Base-by-base conservation (phyloP, 208 protist species). In the Acanthamoeba divionensis region DNA sequence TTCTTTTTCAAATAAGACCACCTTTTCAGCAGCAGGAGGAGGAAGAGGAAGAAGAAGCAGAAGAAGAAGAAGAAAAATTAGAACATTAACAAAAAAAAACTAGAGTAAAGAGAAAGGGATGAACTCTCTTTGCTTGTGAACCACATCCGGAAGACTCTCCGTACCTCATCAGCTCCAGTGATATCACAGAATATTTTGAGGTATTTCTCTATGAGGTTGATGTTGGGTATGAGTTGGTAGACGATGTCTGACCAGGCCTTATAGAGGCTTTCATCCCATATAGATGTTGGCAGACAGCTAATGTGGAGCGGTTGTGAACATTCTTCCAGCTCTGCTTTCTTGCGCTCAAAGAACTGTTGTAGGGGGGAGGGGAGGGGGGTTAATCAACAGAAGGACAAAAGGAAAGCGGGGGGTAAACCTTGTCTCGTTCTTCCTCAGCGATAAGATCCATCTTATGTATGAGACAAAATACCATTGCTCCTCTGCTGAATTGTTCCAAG, bases 371-470 rank as follows among this genome's bases (percentile, higher is more conserved):
- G 47, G 67, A 90, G 7, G n/a, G 4, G 13, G 65, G 13, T 8
- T 18, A 66, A 82, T 18, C 21, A 26, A 73, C 24, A n/a, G 18
- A 24, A 15, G 52, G 52, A 50, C 65, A 50, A 50, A 73, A 24
- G n/a, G n/a, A 73, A 18, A 73, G 65, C 65, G 18, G 41, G 41
- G n/a, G 31, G n/a, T n/a, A n/a, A 50, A 73, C 15, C 10, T 82
- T 63, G 12, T 82, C 71, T 12, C 71, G 71, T 63, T 93, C 90
- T 29, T 94, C 94, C 36, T 95, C 95, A 50, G 90, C 92, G 6
- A 98, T 91, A 15, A 99, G 90, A 95, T 99, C 98, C 92, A 99
- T 99, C 93, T 99, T 99, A 96, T 99, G 98, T 55, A 99, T 91
- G 1, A 99, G 92, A 88, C 98, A 98, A 93, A 99, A 99, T 13